A percentile compares a stretch with the other conserved stretches of the same genome.
Conservation (phyloP, 2,329 filamentous ascomycete species). For the Sordariomycetes sp. region DNA sequence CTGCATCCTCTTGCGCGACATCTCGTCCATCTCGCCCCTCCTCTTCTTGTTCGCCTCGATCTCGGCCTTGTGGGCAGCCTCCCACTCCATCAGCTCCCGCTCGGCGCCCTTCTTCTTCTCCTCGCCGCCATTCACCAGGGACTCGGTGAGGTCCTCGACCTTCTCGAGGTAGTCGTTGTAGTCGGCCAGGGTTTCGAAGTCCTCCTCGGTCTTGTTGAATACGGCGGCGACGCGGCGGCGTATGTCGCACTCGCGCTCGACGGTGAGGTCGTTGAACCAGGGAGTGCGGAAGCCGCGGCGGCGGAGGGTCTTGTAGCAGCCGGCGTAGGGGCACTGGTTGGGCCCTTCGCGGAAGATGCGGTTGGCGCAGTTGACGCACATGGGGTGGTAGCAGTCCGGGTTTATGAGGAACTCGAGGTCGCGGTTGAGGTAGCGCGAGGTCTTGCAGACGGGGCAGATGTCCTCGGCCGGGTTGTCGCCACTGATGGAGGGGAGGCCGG, state of each 20-base stretch:
- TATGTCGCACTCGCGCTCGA: constrained; percentile 92
- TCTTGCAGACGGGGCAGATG: constrained; percentile 96
- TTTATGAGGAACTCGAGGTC: constrained; percentile 95
- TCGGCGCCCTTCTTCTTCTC: constrained; percentile 43
- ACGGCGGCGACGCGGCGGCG: constrained; percentile 63
- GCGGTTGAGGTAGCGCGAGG: constrained; percentile 86
- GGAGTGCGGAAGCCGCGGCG: constrained; percentile 76
- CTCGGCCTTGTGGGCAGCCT: constrained; percentile 58
- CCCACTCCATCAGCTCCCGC: constrained; percentile 45
- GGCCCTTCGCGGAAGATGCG: constrained; percentile 89
- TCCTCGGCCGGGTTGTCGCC: constrained; percentile 36
- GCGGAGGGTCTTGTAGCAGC: constrained; percentile 77
- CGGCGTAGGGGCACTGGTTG: constrained; percentile 82
- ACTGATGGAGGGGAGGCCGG: constrained; percentile 11
- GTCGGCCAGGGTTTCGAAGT: constrained; percentile 73
- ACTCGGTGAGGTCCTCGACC: constrained; percentile 83
- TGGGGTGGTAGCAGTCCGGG: constrained; percentile 96
- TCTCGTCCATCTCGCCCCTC: constrained; percentile 44
- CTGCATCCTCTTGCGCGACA: constrained; percentile 41
- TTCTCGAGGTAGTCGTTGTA: constrained; percentile 95
- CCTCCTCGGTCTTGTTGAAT: constrained; percentile 82
- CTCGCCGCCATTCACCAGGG: constrained; percentile 65
- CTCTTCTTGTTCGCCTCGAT: constrained; percentile 51
- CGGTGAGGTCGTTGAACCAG: constrained; percentile 78
- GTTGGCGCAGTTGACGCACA: constrained; percentile 94